Evolutionary conservation across 176 grass and related monocot species (phyloP).

Genomic region (Triticum monococcum): DNA sequence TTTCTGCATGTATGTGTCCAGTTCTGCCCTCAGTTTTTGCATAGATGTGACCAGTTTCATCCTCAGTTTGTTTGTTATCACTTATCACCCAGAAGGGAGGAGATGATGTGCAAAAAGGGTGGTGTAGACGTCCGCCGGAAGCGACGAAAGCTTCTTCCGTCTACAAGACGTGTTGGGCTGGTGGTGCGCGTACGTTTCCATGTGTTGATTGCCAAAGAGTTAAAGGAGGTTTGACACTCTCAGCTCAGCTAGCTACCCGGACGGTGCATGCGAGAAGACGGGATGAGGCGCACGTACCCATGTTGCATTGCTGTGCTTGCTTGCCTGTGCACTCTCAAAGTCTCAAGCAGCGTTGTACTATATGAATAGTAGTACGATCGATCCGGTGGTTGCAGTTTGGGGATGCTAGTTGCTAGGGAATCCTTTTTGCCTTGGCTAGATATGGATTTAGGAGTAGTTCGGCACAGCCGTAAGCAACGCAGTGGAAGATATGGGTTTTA

Average conservation of each 20-base stretch:
- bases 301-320: not conserved
- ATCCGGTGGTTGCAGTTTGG: not conserved
- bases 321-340: not conserved
- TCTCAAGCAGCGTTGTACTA: not conserved
- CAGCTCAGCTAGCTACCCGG: not conserved
- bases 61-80: too few species aligned
- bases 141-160: not conserved
- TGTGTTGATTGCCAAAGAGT: not conserved
- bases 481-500: too few species aligned
- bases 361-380: not conserved
- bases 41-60: too few species aligned
- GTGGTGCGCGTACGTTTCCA: not conserved
- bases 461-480: not conserved
- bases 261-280: not conserved
- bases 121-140: not conserved
- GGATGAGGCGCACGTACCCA: not conserved
- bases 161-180: not conserved
- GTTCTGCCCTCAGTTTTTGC: too few species aligned
- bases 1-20: too few species aligned
- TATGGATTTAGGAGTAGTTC: not conserved
- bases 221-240: not conserved
- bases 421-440: too few species aligned
- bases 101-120: not conserved
- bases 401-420: too few species aligned
- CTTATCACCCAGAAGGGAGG: not conserved